Evolutionary conservation across 1,284 basidiomycete genomes (phyloP), one percentile per base, ranked within the genome.

Genomic region (Fomitiporia mediterranea): DNA sequence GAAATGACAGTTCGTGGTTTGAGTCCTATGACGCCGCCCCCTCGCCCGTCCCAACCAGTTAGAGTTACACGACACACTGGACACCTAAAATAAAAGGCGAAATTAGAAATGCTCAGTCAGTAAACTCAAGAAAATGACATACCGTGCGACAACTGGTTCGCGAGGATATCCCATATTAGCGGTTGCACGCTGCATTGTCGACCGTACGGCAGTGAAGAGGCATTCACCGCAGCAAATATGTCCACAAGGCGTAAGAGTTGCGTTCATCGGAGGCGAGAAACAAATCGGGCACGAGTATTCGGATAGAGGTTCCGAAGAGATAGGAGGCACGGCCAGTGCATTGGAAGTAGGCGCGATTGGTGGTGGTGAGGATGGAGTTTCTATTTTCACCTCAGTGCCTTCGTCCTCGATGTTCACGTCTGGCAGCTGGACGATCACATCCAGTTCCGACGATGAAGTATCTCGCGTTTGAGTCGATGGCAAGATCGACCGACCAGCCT

Each of bases 211-310:
- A 0, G 80, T 81, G 62, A 89, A 91, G 5, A 91, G 74, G 67
- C 88, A 91, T 25, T 79, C 72, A 1, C 86, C 89, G 61, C 88
- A 91, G 60, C 82, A 81, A 43, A 91, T 76, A 60, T 91, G 88
- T 0, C 88, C 88, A 61, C 88, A 91, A 0, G 85, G 86, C 0
- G 86, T 89, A 53, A 90, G 68, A 0, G 86, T 87, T 19, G 89
- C 85, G 59, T 86, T 82, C 0, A 79, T 81, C 1, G 88, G 88
- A 1, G 85, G 77, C 35, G 75, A 82, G 72, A 89, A 88, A 66
- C 89, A 91, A 58, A 91, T 85, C 4, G 88, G 88, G 64, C 89
- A 90, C 0, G 77, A 77, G 64, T 88, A 89, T 2, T 76, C 70
- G 0, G 83, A 75, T 15, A 90, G 75, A 0, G 77, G 80, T 51